Percentiles rank a stretch among this genome's conserved stretches.
Evolutionary conservation across 768 basidiomycete genomes (phyloP).

Genomic region (Xerocomus brunneocitrinus): DNA sequence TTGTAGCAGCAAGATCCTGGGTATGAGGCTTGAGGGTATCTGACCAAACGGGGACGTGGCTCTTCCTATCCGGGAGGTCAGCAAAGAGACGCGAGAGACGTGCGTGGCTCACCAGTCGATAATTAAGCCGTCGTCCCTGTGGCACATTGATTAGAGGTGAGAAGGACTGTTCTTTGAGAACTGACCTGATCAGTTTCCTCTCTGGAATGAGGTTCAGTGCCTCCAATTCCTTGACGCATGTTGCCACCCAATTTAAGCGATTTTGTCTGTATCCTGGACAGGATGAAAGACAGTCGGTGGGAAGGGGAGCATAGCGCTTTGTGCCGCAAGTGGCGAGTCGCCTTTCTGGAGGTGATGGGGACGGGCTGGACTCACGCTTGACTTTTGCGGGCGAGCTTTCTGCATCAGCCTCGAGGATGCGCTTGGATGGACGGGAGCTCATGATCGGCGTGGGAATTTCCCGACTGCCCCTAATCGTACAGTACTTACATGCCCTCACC

Average conservation of each 20-base stretch:
- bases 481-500: neutral
- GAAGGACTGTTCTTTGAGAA: neutral
- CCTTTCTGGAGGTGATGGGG: conserved; percentile 13
- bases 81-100: neutral
- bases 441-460: neutral
- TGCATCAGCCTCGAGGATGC: neutral
- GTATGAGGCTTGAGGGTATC: conserved; percentile 27
- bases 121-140: conserved; percentile 27
- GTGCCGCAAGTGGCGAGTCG: conserved; percentile 23
- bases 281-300: conserved; percentile 21
- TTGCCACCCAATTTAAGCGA: conserved; percentile 19
- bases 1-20: conserved; percentile 27
- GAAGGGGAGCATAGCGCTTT: conserved; percentile 28
- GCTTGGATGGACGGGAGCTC: conserved; percentile 14
- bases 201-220: conserved; percentile 18
- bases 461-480: neutral
- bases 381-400: neutral
- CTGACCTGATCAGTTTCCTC: conserved; percentile 28
- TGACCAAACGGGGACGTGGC: conserved; percentile 29
- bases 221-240: conserved; percentile 17
- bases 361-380: conserved; percentile 21
- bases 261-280: conserved; percentile 17
- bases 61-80: conserved; percentile 21
- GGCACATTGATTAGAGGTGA: neutral
- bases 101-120: conserved; percentile 26